Evolutionary conservation across 78 protist genomes (phyloP).

Genomic region (Protostelium mycophagum): DNA sequence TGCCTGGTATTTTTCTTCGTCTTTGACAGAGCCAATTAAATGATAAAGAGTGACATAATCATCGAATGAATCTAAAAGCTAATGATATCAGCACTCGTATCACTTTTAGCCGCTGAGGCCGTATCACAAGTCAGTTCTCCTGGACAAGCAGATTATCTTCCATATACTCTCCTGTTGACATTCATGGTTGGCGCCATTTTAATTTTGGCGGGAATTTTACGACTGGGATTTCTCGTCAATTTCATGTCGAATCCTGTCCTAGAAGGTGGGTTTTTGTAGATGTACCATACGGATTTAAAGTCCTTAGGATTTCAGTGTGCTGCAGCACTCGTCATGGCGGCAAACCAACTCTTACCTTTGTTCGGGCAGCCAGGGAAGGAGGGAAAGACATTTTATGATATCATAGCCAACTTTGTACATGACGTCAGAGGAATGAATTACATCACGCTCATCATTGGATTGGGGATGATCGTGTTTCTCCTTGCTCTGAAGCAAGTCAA

Average conservation of each 20-base stretch:
- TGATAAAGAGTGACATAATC: neutral
- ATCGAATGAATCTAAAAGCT: neutral
- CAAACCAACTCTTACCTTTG: constrained; percentile 55
- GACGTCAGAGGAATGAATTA: constrained; percentile 17
- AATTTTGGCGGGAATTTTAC: constrained; percentile 51
- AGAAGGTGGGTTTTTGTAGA: neutral
- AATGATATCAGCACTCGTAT: constrained; percentile 35
- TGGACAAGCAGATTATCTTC: constrained; percentile 5
- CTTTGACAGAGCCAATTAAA: neutral
- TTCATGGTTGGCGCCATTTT: constrained; percentile 60
- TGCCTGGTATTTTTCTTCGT: neutral
- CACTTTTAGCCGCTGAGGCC: constrained; percentile 27
- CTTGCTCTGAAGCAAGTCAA: constrained; percentile 26
- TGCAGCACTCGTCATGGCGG: constrained; percentile 70
- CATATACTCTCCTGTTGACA: constrained; percentile 25
- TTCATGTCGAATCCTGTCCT: constrained; percentile 71
- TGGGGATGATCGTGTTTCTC: constrained; percentile 32
- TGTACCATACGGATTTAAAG: no score
- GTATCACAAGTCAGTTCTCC: constrained; percentile 15
- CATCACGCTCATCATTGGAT: constrained; percentile 53
- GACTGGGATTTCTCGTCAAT: constrained; percentile 69
- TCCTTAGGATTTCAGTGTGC: constrained; percentile 73
- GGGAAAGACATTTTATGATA: constrained; percentile 4
- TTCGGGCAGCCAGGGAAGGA: constrained; percentile 30
- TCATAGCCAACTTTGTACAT: constrained; percentile 9